phyloP scores from a whole-genome alignment of 768 basidiomycete species.

The Candolleomyces eurysporus region DNA sequence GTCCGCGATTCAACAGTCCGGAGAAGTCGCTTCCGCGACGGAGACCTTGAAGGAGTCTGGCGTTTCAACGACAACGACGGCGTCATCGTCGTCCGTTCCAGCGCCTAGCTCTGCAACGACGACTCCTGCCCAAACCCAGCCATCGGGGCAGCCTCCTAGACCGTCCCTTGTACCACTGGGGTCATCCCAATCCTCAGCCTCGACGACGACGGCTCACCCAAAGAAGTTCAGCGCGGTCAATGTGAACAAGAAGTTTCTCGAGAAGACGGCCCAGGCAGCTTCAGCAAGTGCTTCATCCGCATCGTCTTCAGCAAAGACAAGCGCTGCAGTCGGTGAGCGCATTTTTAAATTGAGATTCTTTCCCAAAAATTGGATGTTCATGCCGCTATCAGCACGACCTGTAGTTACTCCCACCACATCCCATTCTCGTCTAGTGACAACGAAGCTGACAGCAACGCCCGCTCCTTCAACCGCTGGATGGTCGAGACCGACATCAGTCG shows the following conservation, averaged over 20 bases:
- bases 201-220: slow-evolving; percentile 48
- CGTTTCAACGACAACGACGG: slow-evolving; percentile 9
- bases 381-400: slow-evolving; percentile 50
- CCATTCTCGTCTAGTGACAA: slow-evolving; percentile 81
- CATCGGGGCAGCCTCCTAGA: slow-evolving; percentile 24
- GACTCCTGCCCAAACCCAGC: slow-evolving; percentile 10
- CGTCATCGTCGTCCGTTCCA: slow-evolving; percentile 10
- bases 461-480: slow-evolving; percentile 65
- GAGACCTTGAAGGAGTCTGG: slow-evolving; percentile 17
- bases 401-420: slow-evolving; percentile 49
- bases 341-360: slow-evolving; percentile 3
- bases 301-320: slow-evolving; percentile 47
- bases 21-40: slow-evolving; percentile 18
- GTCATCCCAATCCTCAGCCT: slow-evolving; percentile 31
- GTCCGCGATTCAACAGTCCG: slow-evolving; percentile 24
- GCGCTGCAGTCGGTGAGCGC: slow-evolving; percentile 51
- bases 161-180: slow-evolving; percentile 47
- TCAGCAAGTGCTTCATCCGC: slow-evolving; percentile 41
- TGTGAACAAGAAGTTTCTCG: slow-evolving; percentile 95
- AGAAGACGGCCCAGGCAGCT: slow-evolving; percentile 74
- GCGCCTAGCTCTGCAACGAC: slow-evolving; percentile 5
- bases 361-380: slow-evolving; percentile 7
- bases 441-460: slow-evolving; percentile 76
- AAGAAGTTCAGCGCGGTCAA: slow-evolving; percentile 91
- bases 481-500: slow-evolving; percentile 76